Evolutionary conservation across 768 basidiomycete genomes (phyloP).

Genomic region (Suillus plorans): DNA sequence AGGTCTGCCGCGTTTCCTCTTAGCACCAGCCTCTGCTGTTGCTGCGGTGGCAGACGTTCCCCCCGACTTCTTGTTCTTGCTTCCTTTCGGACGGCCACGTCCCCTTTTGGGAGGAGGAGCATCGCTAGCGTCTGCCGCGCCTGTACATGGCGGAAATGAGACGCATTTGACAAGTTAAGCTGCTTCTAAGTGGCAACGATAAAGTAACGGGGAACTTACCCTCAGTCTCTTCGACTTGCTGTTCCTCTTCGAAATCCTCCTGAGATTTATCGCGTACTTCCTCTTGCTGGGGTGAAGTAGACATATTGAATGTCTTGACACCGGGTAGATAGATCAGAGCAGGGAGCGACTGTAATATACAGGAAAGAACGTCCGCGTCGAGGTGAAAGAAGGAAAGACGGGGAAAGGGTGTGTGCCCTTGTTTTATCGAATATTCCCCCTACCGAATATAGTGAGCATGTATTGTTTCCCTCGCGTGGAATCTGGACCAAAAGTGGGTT

Average conservation of each 20-base stretch:
- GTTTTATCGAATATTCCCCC: conserved; percentile 75
- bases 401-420: conserved; percentile 61
- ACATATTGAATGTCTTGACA: conserved; percentile 44
- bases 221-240: conserved; percentile 32
- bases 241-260: conserved; percentile 57
- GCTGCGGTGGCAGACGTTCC: conserved; percentile 30
- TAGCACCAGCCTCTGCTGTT: conserved; percentile 28
- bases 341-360: conserved; percentile 15
- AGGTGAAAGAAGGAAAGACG: conserved; percentile 52
- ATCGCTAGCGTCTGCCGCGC: conserved; percentile 39
- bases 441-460: conserved; percentile 68
- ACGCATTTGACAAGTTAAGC: conserved; percentile 16
- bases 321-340: conserved; percentile 18
- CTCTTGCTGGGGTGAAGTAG: conserved; percentile 58
- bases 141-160: conserved; percentile 28
- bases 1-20: conserved; percentile 51
- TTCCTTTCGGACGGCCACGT: conserved; percentile 87
- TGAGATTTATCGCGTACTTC: conserved; percentile 53
- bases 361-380: conserved; percentile 34
- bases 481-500: conserved; percentile 51
- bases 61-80: conserved; percentile 66
- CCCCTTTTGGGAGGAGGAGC: conserved; percentile 63
- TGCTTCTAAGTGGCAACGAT: conserved; percentile 13
- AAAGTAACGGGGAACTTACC: conserved; percentile 21
- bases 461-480: conserved; percentile 70